phyloP scores from a whole-genome alignment of 345 rosid genomes.

The Hevea brasiliensis region DNA sequence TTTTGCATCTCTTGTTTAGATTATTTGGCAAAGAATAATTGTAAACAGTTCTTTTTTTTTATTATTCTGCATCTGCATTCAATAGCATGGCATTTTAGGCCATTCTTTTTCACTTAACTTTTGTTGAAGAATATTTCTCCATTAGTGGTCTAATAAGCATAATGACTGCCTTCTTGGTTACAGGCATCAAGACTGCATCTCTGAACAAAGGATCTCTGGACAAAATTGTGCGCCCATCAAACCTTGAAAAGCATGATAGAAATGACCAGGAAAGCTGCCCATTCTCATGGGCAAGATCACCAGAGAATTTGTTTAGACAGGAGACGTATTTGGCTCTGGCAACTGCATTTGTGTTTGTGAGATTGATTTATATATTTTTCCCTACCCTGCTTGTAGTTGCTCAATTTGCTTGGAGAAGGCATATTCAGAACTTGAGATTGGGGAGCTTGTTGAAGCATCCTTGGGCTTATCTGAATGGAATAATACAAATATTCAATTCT shows the following conservation, averaged over 20 bases:
- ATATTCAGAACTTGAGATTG: constrained; percentile 42
- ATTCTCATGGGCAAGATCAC: constrained; percentile 95
- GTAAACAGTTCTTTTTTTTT: neutral
- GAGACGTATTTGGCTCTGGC: constrained; percentile 86
- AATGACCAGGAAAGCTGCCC: constrained; percentile 78
- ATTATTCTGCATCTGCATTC: neutral
- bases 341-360: constrained; percentile 58
- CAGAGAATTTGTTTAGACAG: constrained; percentile 77
- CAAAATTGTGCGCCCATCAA: constrained; percentile 37
- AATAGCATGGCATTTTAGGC: neutral
- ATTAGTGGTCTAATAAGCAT: constrained; percentile 9
- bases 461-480: constrained; percentile 49
- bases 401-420: constrained; percentile 55
- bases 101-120: too few species aligned
- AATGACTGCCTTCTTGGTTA: constrained; percentile 24
- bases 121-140: neutral
- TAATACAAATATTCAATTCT: constrained; percentile 49
- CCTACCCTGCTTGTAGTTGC: constrained; percentile 48
- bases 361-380: constrained; percentile 52
- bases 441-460: constrained; percentile 69
- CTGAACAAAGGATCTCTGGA: constrained; percentile 39
- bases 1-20: too few species aligned
- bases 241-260: constrained; percentile 49
- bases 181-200: constrained; percentile 53
- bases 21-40: neutral